phyloP scores from a whole-genome alignment of 495 filamentous ascomycete genomes.

The Penicillium waksmanii region DNA sequence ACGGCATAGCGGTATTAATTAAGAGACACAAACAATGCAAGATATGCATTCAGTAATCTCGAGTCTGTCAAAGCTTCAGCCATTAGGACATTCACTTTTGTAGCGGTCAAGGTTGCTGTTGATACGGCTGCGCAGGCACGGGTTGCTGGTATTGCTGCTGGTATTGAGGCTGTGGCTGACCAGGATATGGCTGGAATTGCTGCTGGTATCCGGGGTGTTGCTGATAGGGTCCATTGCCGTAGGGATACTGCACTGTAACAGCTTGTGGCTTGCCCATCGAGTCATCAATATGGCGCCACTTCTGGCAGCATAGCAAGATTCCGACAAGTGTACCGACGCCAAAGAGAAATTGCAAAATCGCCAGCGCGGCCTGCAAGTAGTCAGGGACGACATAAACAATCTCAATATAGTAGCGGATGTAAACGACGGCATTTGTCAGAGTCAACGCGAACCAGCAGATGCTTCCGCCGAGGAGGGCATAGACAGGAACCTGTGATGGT shows the following conservation, averaged over 20 bases:
- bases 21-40: no score
- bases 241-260: slow-evolving; percentile 15
- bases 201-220: slow-evolving; percentile 3
- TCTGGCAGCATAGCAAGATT: slow-evolving; percentile 24
- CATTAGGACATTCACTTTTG: neutral
- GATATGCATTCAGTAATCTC: no score
- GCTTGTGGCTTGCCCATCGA: slow-evolving; percentile 6
- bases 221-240: slow-evolving; percentile 9
- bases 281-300: slow-evolving; percentile 24
- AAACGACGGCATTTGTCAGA: slow-evolving; percentile 19
- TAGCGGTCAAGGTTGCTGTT: slow-evolving; percentile 6
- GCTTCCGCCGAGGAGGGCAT: slow-evolving; percentile 16
- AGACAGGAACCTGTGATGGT: slow-evolving; percentile 16
- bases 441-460: slow-evolving; percentile 28
- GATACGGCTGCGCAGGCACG: neutral
- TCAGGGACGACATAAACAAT: neutral
- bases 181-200: slow-evolving; percentile 10
- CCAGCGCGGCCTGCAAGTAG: slow-evolving; percentile 13
- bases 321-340: slow-evolving; percentile 27
- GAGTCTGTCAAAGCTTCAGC: no score
- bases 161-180: slow-evolving; percentile 4
- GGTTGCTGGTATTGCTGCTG: slow-evolving; percentile 11
- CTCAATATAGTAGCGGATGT: slow-evolving; percentile 25
- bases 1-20: no score
- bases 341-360: slow-evolving; percentile 26